Evolutionary conservation across 208 protist genomes (phyloP), one percentile per base, ranked within the genome.

Genomic region (Borovskyia barvae): DNA sequence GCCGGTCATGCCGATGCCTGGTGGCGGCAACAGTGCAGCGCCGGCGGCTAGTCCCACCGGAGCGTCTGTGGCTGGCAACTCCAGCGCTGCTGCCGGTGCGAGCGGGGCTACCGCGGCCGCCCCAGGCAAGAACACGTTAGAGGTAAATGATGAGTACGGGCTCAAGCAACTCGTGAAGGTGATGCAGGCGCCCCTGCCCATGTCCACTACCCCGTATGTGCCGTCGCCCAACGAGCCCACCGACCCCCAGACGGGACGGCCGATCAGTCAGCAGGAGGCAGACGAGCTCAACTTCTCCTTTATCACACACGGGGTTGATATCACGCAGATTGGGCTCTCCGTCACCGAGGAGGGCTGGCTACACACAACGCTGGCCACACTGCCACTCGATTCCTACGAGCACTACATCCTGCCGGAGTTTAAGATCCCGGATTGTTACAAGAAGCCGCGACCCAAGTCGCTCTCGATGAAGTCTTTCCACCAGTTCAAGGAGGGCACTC

Each of bases 401-500:
- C 73, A 82, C 36, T 82, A 66, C 15, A 76, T 94, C n/a, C 60
- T 89, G 28, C 80, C 87, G 2, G 82, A 92, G 59, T 88, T 80
- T 52, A 74, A 80, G 46, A 83, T 91, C 47, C 84, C 88, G 0
- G 80, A 90, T 11, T 83, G 83, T 73, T 94, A 94, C 71, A 82
- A 77, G 57, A 82, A 87, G 56, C 69, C 80, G 19, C 82, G 80
- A 28, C 88, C 84, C 30, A 76, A 77, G 43, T 71, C 74, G 30
- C 84, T 90, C 14, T 83, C 82, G 5, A 77, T 95, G 59, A 87
- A 86, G 52, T 74, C 85, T 29, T 93, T 97, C 49, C 69, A 81
- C 8, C 82, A 93, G 59, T 97, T 96, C 65, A 93, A 95, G 53
- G 75, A 98, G 25, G 93, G 98, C 17, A 99, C 97, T 14, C 83